These are phyloP conservation scores for Solanum microdontum DNA, from an alignment of 257 asterid genomes.

Conservation along the genomic window DNA sequence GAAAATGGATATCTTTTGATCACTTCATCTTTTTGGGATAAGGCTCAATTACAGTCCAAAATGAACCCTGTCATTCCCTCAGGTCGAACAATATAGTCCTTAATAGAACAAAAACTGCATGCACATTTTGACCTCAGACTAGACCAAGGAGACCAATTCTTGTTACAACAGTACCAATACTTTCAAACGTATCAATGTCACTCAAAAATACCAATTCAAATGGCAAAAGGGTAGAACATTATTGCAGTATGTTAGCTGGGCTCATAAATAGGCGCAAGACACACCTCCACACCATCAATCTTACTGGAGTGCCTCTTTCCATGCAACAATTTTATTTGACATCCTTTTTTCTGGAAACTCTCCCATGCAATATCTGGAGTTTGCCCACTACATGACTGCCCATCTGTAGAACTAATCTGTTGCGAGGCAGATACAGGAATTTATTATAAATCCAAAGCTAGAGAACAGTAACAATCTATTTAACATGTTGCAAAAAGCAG, in stretches of 20 bases:
- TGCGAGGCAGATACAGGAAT: not conserved
- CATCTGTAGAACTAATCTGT: conserved; percentile 76
- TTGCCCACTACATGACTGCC: conserved; percentile 64
- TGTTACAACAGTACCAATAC: not conserved
- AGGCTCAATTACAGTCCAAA: not conserved
- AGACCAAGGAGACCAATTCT: not conserved
- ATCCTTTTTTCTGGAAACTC: conserved; percentile 69
- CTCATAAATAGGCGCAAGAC: not conserved
- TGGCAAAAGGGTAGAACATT: not conserved
- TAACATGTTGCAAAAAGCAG: not conserved
- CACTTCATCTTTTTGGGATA: not conserved
- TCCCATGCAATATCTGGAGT: conserved; percentile 92
- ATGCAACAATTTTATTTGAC: conserved; percentile 45
- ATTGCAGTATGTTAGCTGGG: not conserved
- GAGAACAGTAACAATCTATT: not conserved
- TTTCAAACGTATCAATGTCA: not conserved
- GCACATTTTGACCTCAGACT: not conserved
- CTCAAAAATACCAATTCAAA: not conserved
- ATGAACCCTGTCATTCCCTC: not conserved
- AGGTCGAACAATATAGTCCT: not conserved
- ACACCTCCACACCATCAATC: conserved; percentile 85
- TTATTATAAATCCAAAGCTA: not conserved
- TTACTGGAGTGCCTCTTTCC: conserved; percentile 84
- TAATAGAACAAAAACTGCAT: not conserved
- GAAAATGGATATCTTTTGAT: not conserved